Conservation (phyloP, 805 yeast genomes). For the Lipomyces mesembrius region DNA sequence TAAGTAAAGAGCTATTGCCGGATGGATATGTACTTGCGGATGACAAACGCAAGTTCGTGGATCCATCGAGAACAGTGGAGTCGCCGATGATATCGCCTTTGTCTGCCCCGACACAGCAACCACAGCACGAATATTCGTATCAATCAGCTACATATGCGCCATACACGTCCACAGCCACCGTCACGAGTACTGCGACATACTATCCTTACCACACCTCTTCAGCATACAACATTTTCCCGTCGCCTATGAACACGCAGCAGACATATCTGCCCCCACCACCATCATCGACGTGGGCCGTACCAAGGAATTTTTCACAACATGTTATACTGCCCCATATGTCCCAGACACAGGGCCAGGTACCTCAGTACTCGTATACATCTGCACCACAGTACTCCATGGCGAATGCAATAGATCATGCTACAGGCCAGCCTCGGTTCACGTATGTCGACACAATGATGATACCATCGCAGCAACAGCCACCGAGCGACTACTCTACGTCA, state of each 20-base stretch:
- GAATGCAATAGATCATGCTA: neutral
- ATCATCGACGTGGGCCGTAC: neutral
- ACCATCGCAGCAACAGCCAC: neutral
- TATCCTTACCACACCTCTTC: slow-evolving; percentile 1
- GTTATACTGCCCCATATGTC: neutral
- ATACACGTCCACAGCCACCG: neutral
- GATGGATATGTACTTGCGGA: neutral
- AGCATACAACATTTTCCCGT: neutral
- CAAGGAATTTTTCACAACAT: neutral
- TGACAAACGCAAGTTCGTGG: neutral
- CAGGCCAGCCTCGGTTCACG: neutral
- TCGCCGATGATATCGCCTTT: neutral
- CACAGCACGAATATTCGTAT: slow-evolving; percentile 3
- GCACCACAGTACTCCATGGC: neutral
- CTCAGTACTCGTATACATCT: neutral
- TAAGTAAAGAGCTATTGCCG: neutral
- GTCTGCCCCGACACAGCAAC: slow-evolving; percentile 1
- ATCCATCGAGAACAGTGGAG: neutral
- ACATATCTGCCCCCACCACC: slow-evolving; percentile 7
- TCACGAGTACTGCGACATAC: neutral
- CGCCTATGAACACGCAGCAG: slow-evolving; percentile 11
- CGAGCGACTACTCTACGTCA: neutral
- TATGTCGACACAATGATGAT: neutral
- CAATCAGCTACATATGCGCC: slow-evolving; percentile 3
- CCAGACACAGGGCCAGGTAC: neutral